Percentiles rank a stretch among this genome's conserved stretches.
phyloP scores from a whole-genome alignment of 2,329 filamentous ascomycete genomes.

The Mycosphaerella arachidis region DNA sequence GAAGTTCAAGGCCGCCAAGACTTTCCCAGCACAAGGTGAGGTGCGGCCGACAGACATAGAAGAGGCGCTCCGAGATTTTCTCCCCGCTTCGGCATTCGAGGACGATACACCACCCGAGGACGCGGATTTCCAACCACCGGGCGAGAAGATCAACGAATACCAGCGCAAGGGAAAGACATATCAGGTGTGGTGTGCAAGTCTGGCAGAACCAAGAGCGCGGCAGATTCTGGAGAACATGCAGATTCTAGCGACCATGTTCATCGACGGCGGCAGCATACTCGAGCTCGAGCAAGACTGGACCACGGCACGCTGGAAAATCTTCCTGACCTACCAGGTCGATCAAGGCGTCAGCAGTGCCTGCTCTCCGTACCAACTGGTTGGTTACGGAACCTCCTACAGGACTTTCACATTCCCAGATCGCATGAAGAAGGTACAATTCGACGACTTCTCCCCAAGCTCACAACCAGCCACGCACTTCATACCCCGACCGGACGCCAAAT shows the following conservation, averaged over 20 bases:
- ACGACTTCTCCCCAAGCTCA: slow-evolving; percentile 21
- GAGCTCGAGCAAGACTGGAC: slow-evolving; percentile 68
- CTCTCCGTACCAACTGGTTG: slow-evolving; percentile 73
- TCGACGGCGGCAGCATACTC: slow-evolving; percentile 84
- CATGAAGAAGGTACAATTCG: slow-evolving; percentile 17
- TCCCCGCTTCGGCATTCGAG: slow-evolving; percentile 58
- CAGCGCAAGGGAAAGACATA: slow-evolving; percentile 59
- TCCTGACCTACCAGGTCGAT: slow-evolving; percentile 56
- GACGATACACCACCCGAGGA: slow-evolving; percentile 28
- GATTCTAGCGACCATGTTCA: slow-evolving; percentile 78
- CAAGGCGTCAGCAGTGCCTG: slow-evolving; percentile 35
- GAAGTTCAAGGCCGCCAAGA: slow-evolving; percentile 65
- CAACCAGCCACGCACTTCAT: slow-evolving; percentile 26
- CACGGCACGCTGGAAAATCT: slow-evolving; percentile 83
- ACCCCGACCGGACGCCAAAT: slow-evolving; percentile 22
- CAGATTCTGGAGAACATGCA: slow-evolving; percentile 75
- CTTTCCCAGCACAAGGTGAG: slow-evolving; percentile 65
- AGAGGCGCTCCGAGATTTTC: slow-evolving; percentile 58
- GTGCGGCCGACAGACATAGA: slow-evolving; percentile 66
- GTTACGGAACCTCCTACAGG: slow-evolving; percentile 86
- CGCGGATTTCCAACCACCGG: slow-evolving; percentile 65
- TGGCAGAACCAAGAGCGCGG: slow-evolving; percentile 65
- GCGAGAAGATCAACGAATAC: slow-evolving; percentile 64
- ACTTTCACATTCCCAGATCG: slow-evolving; percentile 53
- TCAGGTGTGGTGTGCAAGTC: slow-evolving; percentile 77